These are phyloP conservation scores for Pilatotrama ljubarskyi DNA, from an alignment of 768 basidiomycete species.

Conservation along the genomic window DNA sequence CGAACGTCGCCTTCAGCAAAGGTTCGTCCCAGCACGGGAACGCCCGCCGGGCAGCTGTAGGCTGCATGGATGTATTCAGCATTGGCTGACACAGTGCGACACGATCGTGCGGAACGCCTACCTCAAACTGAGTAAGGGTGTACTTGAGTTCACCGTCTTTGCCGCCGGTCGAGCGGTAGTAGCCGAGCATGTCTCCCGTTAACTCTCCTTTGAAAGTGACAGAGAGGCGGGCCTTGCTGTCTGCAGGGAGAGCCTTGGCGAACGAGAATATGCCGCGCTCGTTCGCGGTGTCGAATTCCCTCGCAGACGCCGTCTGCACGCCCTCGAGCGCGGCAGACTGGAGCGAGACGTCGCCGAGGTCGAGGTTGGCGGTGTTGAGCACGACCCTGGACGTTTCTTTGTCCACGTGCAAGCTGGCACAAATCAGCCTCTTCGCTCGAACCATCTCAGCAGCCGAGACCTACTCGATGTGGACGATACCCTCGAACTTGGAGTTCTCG, in stretches of 20 bases:
- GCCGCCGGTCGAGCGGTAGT: conserved; percentile 72
- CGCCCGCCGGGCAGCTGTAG: conserved; percentile 80
- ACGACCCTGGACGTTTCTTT: conserved; percentile 61
- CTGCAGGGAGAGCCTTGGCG: conserved; percentile 53
- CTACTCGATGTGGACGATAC: conserved; percentile 71
- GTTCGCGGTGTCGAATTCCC: conserved; percentile 55
- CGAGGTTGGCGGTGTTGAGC: conserved; percentile 68
- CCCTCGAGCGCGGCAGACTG: conserved; percentile 53
- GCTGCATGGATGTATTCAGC: conserved; percentile 42
- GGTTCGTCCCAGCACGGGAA: conserved; percentile 97
- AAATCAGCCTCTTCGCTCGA: too few species aligned
- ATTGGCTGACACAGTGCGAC: not conserved
- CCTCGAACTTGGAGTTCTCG: conserved; percentile 70
- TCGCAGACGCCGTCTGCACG: conserved; percentile 45
- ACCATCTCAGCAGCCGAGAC: conserved; percentile 27
- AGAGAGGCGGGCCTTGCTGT: conserved; percentile 68
- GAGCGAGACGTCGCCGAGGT: conserved; percentile 55
- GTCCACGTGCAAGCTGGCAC: conserved; percentile 69
- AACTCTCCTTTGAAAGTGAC: conserved; percentile 70
- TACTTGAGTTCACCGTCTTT: conserved; percentile 66
- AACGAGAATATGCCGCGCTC: conserved; percentile 74
- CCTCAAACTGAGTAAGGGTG: conserved; percentile 89
- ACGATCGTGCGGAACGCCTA: conserved; percentile 23
- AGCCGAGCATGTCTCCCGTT: conserved; percentile 75
- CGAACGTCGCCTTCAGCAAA: conserved; percentile 80